Conservation (phyloP, 2,329 filamentous ascomycete genomes). For the Mycogone perniciosa region DNA sequence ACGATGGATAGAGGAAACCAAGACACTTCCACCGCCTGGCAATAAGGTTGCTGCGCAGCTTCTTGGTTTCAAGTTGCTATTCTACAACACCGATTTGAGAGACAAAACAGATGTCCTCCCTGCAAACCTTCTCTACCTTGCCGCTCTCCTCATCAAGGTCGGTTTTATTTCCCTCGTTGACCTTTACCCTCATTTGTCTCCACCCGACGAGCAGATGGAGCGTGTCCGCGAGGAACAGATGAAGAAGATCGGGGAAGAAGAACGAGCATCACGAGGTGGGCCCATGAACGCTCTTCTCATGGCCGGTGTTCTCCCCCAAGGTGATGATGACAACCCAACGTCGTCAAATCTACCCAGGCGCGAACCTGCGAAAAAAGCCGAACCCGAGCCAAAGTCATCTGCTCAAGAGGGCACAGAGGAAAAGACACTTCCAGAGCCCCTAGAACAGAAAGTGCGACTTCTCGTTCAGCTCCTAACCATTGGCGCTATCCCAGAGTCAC, state of each 20-base stretch:
- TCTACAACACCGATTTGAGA: constrained; percentile 78
- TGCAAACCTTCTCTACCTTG: constrained; percentile 86
- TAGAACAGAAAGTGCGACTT: constrained; percentile 81
- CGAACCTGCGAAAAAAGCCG: constrained; percentile 46
- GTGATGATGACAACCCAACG: constrained; percentile 61
- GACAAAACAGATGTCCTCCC: constrained; percentile 72
- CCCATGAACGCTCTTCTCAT: constrained; percentile 76
- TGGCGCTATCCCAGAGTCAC: constrained; percentile 83
- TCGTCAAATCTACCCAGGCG: constrained; percentile 38
- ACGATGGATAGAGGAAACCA: constrained; percentile 75
- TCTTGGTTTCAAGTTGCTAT: constrained; percentile 92
- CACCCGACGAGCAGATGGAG: constrained; percentile 77
- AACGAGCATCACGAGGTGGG: constrained; percentile 63
- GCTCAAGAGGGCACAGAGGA: constrained; percentile 38
- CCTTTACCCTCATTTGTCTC: constrained; percentile 87
- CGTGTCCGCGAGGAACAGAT: constrained; percentile 61
- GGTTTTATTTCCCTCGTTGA: constrained; percentile 92
- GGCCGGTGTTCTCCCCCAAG: constrained; percentile 69
- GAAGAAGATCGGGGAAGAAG: constrained; percentile 72
- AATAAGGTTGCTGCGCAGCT: constrained; percentile 91
- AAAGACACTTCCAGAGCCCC: constrained; percentile 58
- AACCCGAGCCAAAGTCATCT: constrained; percentile 45
- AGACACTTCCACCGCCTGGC: constrained; percentile 74
- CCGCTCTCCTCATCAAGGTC: constrained; percentile 89
- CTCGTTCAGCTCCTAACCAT: constrained; percentile 83